A percentile compares a stretch with the other conserved stretches of the same genome.
Conservation (phyloP, 2,329 filamentous ascomycete species). For the Epichloe sylvatica region DNA sequence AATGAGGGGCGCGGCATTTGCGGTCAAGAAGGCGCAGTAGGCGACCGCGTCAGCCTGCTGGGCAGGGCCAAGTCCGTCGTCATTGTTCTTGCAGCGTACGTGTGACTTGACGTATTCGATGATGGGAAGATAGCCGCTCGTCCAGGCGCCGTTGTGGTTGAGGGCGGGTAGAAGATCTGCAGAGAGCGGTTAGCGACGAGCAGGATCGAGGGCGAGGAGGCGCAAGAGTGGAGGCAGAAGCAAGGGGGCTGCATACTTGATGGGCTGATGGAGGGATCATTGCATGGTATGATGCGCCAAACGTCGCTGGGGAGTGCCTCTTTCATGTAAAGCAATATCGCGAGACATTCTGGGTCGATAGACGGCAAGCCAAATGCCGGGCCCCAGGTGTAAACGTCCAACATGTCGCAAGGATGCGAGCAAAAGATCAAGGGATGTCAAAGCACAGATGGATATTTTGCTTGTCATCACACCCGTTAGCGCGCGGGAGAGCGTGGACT, state of each 20-base stretch:
- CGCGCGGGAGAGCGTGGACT: not conserved
- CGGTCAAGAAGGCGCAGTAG: constrained; percentile 55
- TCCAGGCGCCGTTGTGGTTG: constrained; percentile 36
- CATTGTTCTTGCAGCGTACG: constrained; percentile 20
- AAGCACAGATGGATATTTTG: not conserved
- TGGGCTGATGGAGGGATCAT: constrained; percentile 57
- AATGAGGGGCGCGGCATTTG: constrained; percentile 62
- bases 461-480: not conserved
- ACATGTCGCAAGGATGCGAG: constrained; percentile 13
- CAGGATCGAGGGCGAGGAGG: not conserved
- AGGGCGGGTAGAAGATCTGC: constrained; percentile 43
- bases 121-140: constrained; percentile 48
- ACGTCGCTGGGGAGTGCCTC: constrained; percentile 41
- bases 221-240: not conserved
- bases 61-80: constrained; percentile 23
- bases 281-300: constrained; percentile 62
- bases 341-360: constrained; percentile 81
- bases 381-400: constrained; percentile 77
- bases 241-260: constrained; percentile 38
- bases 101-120: constrained; percentile 31
- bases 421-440: not conserved
- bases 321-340: constrained; percentile 63
- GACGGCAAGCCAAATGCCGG: constrained; percentile 80
- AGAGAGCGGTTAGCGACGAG: constrained; percentile 9
- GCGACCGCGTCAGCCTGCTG: constrained; percentile 35